phyloP scores from a whole-genome alignment of 768 basidiomycete genomes.

The Hydnum rufescens region DNA sequence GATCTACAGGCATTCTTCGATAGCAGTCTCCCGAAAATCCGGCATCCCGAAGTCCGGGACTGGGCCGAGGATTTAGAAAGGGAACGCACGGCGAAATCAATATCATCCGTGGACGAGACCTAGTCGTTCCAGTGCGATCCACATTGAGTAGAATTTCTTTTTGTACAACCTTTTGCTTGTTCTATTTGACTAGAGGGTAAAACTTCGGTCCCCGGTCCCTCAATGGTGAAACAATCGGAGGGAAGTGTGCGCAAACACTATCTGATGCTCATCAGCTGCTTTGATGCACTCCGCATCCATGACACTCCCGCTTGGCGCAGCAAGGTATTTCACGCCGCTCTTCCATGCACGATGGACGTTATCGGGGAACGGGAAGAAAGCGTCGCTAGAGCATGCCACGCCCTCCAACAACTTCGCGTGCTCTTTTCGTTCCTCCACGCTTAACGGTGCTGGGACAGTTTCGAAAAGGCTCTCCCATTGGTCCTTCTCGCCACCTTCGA shows the following conservation, averaged over 20 bases:
- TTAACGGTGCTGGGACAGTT: slow-evolving; percentile 41
- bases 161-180: too few relatives aligned
- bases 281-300: slow-evolving; percentile 97
- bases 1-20: slow-evolving; percentile 60
- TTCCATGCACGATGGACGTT: slow-evolving; percentile 86
- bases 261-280: slow-evolving; percentile 81
- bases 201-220: too few relatives aligned
- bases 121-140: too few relatives aligned
- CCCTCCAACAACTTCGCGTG: slow-evolving; percentile 60
- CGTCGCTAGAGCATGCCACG: slow-evolving; percentile 88
- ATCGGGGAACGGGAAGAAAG: slow-evolving; percentile 99
- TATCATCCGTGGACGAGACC: too few relatives aligned
- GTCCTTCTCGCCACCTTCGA: slow-evolving; percentile 72
- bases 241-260: slow-evolving; percentile 81
- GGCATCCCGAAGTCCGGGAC: slow-evolving; percentile 46
- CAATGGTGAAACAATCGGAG: slow-evolving; percentile 82
- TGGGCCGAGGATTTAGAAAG: slow-evolving; percentile 44
- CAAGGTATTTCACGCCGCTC: slow-evolving; percentile 84
- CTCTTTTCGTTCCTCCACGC: slow-evolving; percentile 44
- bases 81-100: slow-evolving; percentile 22
- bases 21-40: slow-evolving; percentile 49
- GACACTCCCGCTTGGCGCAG: slow-evolving; percentile 82
- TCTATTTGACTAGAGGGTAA: too few relatives aligned
- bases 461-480: slow-evolving; percentile 90
- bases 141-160: too few relatives aligned